A percentile compares a stretch with the other conserved stretches of the same genome.
Conservation (phyloP, 2,329 filamentous ascomycete genomes). For the Ceratocystis eucalypticola region DNA sequence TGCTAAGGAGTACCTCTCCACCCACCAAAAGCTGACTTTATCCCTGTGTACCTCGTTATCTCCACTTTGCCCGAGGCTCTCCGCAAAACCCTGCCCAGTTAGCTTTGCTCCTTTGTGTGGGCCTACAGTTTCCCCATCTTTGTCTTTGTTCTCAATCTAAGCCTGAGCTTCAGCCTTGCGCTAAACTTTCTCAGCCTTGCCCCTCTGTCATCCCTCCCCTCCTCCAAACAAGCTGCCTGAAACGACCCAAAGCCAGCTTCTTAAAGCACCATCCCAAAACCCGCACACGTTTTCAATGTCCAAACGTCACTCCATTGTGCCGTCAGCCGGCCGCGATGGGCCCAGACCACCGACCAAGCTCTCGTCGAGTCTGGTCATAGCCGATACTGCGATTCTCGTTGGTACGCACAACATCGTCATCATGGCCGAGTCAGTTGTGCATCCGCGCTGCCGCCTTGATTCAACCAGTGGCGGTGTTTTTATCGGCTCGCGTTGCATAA, state of each 20-base stretch:
- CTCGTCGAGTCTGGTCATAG: slow-evolving; percentile 46
- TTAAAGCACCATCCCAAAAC: background rate
- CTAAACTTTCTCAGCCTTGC: slow-evolving; percentile 12
- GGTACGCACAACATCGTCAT: slow-evolving; percentile 70
- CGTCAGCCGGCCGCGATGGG: slow-evolving; percentile 36
- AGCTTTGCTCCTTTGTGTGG: background rate
- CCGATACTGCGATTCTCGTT: slow-evolving; percentile 47
- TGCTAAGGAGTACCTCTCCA: slow-evolving; percentile 17
- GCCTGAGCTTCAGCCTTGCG: background rate
- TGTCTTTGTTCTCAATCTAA: background rate
- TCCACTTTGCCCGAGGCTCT: slow-evolving; percentile 13
- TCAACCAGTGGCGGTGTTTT: slow-evolving; percentile 66
- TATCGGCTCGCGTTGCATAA: slow-evolving; percentile 67
- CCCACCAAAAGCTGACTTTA: slow-evolving; percentile 1
- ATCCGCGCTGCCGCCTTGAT: slow-evolving; percentile 70
- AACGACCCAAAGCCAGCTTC: background rate
- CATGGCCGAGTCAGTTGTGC: slow-evolving; percentile 65
- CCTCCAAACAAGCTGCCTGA: background rate
- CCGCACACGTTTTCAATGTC: slow-evolving; percentile 11
- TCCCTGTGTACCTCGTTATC: slow-evolving; percentile 15
- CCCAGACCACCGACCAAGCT: slow-evolving; percentile 50
- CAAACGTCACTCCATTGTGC: slow-evolving; percentile 45
- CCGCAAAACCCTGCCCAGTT: slow-evolving; percentile 12
- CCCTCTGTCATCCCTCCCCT: background rate
- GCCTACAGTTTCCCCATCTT: slow-evolving; percentile 12